Conservation (phyloP, 2,329 filamentous ascomycete genomes). For the Bipolaris bicolor region DNA sequence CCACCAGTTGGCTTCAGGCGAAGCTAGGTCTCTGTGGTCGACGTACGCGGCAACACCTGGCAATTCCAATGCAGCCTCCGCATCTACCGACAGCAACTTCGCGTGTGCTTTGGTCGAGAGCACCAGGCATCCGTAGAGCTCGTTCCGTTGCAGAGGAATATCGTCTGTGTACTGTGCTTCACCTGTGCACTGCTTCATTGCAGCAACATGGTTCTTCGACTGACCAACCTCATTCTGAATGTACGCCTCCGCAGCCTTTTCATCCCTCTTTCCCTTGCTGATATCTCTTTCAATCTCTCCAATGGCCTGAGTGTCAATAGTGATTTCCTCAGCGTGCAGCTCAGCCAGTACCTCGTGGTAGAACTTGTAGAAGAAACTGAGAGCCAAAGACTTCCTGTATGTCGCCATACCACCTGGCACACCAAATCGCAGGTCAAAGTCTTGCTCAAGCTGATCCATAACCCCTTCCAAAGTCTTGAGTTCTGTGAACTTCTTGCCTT, state of each 20-base stretch:
- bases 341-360: constrained; percentile 83
- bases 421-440: constrained; percentile 87
- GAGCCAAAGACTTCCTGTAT: constrained; percentile 86
- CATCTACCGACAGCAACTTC: constrained; percentile 79
- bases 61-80: constrained; percentile 76
- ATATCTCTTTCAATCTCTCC: constrained; percentile 85
- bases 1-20: constrained; percentile 84
- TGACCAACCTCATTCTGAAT: constrained; percentile 83
- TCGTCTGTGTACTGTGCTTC: constrained; percentile 98
- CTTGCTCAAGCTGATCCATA: constrained; percentile 86
- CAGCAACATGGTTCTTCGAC: constrained; percentile 84
- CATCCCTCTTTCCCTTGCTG: constrained; percentile 79
- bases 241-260: constrained; percentile 76
- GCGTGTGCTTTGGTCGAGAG: constrained; percentile 88
- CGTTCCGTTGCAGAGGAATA: constrained; percentile 83
- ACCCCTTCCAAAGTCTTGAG: constrained; percentile 83
- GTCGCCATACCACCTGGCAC: constrained; percentile 98
- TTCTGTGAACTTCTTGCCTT: constrained; percentile 80
- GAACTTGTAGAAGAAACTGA: constrained; percentile 96
- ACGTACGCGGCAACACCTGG: constrained; percentile 86
- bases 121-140: constrained; percentile 86
- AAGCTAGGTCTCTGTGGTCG: constrained; percentile 81
- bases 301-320: constrained; percentile 74
- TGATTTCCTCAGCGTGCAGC: constrained; percentile 59
- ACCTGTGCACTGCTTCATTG: constrained; percentile 90